Evolutionary conservation across 768 basidiomycete species (phyloP), one percentile per base, ranked within the genome.

Genomic region (Trametes cubensis): DNA sequence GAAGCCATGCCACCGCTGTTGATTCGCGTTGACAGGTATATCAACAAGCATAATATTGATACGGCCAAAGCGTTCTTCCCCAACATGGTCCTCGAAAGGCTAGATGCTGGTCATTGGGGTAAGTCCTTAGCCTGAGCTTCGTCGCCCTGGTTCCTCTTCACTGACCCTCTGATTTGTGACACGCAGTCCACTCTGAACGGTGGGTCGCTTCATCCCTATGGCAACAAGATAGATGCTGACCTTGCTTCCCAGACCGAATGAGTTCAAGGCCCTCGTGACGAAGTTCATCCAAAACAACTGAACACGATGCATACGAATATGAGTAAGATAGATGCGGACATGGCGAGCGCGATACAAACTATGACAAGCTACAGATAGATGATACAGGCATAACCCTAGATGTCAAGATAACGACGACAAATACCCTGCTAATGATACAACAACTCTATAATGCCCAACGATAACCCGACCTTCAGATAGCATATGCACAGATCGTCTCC

Each of bases 41-140:
- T 95, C 70, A 94, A 93, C 65, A 75, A 80, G 25, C 79, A 84
- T 57, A 93, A 95, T 69, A 74, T 86, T 7, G 83, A 85, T 0
- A 66, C 82, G 6, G 82, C 87, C 42, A 71, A 83, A 61, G 70
- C 79, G 28, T 92, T 92, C 73, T 97, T 96, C 76, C 94, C 94
- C 0, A 76, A 80, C 40, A 82, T 85, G 78, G 70, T 66, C 11
- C 68, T 95, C 10, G 82, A 86, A 69, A 80, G 74, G 25, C 74
- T 96, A 26, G 87, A 93, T 60, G 78, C 94, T 0, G 86, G 88
- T 0, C 95, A 98, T 73, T 98, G 95, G 95, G 89, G 91, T 92
- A 71, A 64, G 85, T 74, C 11, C n/a, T 18, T 10, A 17, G 13
- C 54, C 28, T 49, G 7, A 8, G 14, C 48, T 23, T 8, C 21